Evolutionary conservation across 495 filamentous ascomycete species (phyloP), one percentile per base, ranked within the genome.

Genomic region (Filosporella fistucella): DNA sequence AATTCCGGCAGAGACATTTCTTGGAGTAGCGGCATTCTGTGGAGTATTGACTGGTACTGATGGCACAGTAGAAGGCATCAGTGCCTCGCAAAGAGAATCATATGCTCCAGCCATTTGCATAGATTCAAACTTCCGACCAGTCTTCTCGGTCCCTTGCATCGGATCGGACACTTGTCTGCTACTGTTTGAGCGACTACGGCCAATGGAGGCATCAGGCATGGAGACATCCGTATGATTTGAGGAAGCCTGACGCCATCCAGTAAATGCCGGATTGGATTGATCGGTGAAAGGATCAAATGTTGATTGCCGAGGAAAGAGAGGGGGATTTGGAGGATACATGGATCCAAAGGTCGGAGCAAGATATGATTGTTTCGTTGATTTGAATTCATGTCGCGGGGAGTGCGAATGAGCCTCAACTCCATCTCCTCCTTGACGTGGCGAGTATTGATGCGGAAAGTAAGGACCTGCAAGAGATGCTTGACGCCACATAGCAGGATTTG

Each of bases 401-500:
- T 80, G 76, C 11, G 63, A 61, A 61, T 80, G 76, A 14, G 52
- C 45, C 29, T 74, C 72, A 10, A 58, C 20, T 32, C 66, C 68
- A 13, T 60, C 47, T 9, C 14, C 28, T 3, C 12, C 20, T 1
- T 36, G 63, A 63, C 49, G 63, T 63, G 53, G 55, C 22, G 68
- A 61, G 36, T 57, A 55, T 20, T 64, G 60, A 45, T 69, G 64
- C 20, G 47, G 33, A 14, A 63, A 60, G 30, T 63, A 62, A 17
- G 68, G 66, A 7, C 64, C 56, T 21, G 66, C 24, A 23, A 53
- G 37, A 25, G 67, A 44, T 9, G 68, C 53, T 17, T 77, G 76
- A 11, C 67, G 71, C 83, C 81, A 90, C 85, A 89, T 89, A 16
- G 63, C 62, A 36, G 76, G 72, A 63, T 88, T 90, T 2, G 88